Percentiles rank a stretch among this genome's conserved stretches.
phyloP scores from a whole-genome alignment of 805 yeast genomes.

The Isabelozyma heimii region DNA sequence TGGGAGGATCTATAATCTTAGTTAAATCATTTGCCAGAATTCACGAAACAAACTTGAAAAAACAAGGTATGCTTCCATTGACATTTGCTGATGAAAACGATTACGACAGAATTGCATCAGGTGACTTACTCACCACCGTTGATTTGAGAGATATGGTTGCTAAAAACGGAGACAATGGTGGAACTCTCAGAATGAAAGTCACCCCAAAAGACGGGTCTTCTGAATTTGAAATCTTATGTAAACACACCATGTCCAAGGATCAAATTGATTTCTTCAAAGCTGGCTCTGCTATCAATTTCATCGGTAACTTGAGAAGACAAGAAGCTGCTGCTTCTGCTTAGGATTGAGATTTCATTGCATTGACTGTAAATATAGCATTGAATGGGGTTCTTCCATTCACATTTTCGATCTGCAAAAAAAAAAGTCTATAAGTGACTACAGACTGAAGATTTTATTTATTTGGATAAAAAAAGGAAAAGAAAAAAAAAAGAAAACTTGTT shows the following conservation, averaged over 20 bases:
- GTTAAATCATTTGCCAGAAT: slow-evolving; percentile 97
- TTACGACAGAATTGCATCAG: slow-evolving; percentile 74
- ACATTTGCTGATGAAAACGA: slow-evolving; percentile 89
- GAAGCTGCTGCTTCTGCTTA: slow-evolving; percentile 4
- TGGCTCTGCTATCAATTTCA: slow-evolving; percentile 93
- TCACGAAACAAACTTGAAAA: slow-evolving; percentile 96
- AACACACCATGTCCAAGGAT: slow-evolving; percentile 96
- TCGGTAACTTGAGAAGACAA: slow-evolving; percentile 50
- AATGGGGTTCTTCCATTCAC: not conserved
- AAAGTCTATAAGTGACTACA: not conserved
- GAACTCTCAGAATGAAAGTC: slow-evolving; percentile 66
- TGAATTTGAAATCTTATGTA: slow-evolving; percentile 63
- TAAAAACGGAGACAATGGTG: slow-evolving; percentile 87
- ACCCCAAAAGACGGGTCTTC: slow-evolving; percentile 71
- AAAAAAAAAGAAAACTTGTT: too few relatives aligned
- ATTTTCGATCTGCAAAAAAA: not conserved
- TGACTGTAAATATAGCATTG: not conserved
- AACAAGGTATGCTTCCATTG: slow-evolving; percentile 96
- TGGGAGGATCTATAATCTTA: slow-evolving; percentile 85
- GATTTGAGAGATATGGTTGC: slow-evolving; percentile 73
- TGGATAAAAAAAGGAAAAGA: too few relatives aligned
- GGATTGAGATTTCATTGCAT: not conserved
- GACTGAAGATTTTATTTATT: too few relatives aligned
- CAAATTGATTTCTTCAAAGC: slow-evolving; percentile 96
- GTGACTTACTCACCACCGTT: slow-evolving; percentile 75